Base-by-base conservation (phyloP, 164 flowering plant genomes). In the Aristolochia californica region DNA sequence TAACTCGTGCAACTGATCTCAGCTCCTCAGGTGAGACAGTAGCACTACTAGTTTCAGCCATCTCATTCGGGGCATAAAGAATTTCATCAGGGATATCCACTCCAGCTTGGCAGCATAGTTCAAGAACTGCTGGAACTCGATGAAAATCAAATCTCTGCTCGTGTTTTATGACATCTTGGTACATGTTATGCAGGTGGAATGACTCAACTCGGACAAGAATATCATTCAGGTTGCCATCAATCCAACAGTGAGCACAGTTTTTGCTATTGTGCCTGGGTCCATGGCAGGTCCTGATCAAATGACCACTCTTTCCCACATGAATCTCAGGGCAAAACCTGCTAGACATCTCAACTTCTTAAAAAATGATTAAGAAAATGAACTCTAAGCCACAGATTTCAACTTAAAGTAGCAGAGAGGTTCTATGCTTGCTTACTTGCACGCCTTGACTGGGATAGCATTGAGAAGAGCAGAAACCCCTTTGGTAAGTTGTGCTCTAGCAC, bases 31-130 rank as follows among this genome's bases (percentile, higher is more conserved):
- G 60, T 3, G 78, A 71, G 11, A 27, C 40, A 44, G 40, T 34
- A 3, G 10, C 10, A 34, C 40, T 34, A 9, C 58, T 13, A 59
- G 27, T 21, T 45, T 56, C 50, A 3, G 50, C 21, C 28, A 23
- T 16, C 25, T 53, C 12, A 20, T 17, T 43, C 15, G 43, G 26
- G 43, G 58, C 43, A 16, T 38, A 24, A n/a, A 69, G 50, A 56
- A 22, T 62, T 49, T 60, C 69, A 49, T 76, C 74, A 45, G 55
- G 17, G 15, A 64, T 61, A 59, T 62, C 61, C 40, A 68, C 95
- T 28, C 99, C 97, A n/a, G 95, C 99, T 66, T 87, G 99, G 65
- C 65, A 66, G 61, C 97, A 93, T 40, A 89, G 83, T 76, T 93
- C 96, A 15, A 85, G 70, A 23, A 87, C 81, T 17, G 95, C 95